Base-by-base conservation (phyloP, 164 flowering plant species). In the Aristolochia californica region DNA sequence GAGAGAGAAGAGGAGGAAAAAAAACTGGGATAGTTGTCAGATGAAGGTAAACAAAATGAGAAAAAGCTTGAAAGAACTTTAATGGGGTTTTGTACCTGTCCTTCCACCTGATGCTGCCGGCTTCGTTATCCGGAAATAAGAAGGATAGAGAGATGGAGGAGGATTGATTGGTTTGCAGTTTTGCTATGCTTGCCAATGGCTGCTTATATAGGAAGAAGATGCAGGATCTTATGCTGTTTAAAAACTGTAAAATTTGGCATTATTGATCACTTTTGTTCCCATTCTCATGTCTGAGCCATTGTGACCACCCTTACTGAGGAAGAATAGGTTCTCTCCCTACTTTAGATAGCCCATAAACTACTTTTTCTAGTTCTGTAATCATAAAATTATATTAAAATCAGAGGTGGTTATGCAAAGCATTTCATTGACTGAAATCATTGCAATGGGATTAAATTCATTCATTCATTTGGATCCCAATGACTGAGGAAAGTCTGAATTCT, bases 261-360 rank as follows among this genome's bases (percentile, higher is more conserved):
- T 21, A 38, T 60, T 9, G 26, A 28, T 1, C 30, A 22, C 30
- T 28, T 24, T 18, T 22, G n/a, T 60, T 26, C 23, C 18, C 18
- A 12, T 22, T 38, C 27, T 50, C 48, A 16, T 48, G 62, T 43
- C 48, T 60, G 56, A 20, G 30, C 48, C 30, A n/a, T 60, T 50
- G 11, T 51, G 56, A 18, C 63, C 63, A 60, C 40, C 45, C 28
- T 60, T 24, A 10, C 25, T 38, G 61, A 44, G 14, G 11, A 22
- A 23, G 62, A 59, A 59, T 59, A 45, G 53, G 55, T 59, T 59
- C 62, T 48, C 5, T 25, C 20, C 24, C 26, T 40, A 22, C 45
- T 8, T 26, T 25, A 28, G 8, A 9, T 18, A 16, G n/a, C 5
- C 26, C 27, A 1, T 12, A 23, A 16, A 45, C 17, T 43, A 25